These are phyloP conservation scores for Anthoceros angustus DNA, from an alignment of 225 moss, liverwort and hornwort genomes.

Conservation along the genomic window DNA sequence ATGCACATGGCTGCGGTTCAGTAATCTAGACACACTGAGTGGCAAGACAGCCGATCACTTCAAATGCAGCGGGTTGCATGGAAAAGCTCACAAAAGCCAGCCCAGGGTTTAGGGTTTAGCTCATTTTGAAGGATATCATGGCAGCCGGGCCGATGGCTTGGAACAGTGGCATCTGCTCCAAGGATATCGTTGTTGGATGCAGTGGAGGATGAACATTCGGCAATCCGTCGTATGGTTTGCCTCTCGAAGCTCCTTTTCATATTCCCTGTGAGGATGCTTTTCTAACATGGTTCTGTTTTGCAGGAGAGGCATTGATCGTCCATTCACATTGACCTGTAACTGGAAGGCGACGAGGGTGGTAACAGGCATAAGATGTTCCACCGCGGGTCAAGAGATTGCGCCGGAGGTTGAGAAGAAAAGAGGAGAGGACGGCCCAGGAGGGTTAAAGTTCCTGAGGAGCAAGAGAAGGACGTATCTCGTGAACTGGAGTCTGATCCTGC, in stretches of 20 bases:
- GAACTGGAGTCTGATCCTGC: not conserved
- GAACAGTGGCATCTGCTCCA: not conserved
- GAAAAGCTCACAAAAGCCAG: not conserved
- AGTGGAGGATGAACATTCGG: not conserved
- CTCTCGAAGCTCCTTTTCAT: not conserved
- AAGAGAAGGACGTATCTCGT: not conserved
- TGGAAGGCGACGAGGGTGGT: not conserved
- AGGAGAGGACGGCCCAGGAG: not conserved
- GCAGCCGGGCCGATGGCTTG: not conserved
- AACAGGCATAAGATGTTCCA: not conserved
- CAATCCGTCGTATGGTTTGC: not conserved
- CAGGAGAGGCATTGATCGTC: not conserved
- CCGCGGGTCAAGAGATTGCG: not conserved
- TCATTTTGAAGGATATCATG: not conserved
- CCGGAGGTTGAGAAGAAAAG: not conserved
- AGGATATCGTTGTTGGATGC: not conserved
- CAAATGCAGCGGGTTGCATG: no score
- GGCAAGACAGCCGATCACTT: no score
- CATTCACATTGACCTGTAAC: not conserved
- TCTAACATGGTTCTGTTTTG: not conserved
- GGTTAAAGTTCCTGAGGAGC: not conserved
- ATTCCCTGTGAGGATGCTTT: not conserved
- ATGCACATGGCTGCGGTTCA: no score
- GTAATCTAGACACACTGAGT: no score
- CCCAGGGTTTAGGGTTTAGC: not conserved